Percentiles rank a stretch among this genome's conserved stretches.
These are phyloP conservation scores for Platanthera guangdongensis DNA, from an alignment of 106 monocot genomes.

Conservation along the genomic window DNA sequence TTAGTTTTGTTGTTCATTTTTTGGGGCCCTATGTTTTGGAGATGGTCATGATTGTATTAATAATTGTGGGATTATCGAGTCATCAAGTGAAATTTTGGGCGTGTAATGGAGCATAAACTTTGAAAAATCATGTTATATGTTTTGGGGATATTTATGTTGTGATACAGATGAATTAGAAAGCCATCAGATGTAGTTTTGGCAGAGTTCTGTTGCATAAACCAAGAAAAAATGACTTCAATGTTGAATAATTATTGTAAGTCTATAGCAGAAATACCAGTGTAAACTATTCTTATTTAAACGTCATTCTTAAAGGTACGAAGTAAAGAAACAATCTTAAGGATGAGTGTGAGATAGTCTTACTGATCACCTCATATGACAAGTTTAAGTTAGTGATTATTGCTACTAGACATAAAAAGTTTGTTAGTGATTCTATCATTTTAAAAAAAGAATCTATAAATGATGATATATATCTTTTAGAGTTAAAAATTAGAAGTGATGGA, in stretches of 20 bases:
- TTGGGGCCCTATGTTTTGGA: background rate
- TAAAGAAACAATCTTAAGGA: no score
- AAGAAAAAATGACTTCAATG: no score
- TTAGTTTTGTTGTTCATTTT: background rate
- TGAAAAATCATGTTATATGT: background rate
- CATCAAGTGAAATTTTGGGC: background rate
- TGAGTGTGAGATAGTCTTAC: no score
- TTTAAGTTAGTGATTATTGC: no score
- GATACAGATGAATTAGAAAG: no score
- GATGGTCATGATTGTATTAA: background rate
- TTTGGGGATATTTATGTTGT: background rate
- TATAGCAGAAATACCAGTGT: background rate
- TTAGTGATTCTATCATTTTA: background rate
- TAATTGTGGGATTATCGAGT: background rate
- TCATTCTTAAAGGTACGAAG: background rate
- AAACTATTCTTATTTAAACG: background rate
- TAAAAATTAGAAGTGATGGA: background rate
- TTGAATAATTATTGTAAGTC: background rate
- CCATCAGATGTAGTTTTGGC: no score
- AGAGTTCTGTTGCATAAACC: no score
- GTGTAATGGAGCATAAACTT: background rate
- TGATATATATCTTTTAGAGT: background rate
- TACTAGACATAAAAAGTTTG: no score
- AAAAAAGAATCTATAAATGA: background rate
- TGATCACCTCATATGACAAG: no score